phyloP scores from a whole-genome alignment of 345 rosid species.

The Eucalyptus melliodora region DNA sequence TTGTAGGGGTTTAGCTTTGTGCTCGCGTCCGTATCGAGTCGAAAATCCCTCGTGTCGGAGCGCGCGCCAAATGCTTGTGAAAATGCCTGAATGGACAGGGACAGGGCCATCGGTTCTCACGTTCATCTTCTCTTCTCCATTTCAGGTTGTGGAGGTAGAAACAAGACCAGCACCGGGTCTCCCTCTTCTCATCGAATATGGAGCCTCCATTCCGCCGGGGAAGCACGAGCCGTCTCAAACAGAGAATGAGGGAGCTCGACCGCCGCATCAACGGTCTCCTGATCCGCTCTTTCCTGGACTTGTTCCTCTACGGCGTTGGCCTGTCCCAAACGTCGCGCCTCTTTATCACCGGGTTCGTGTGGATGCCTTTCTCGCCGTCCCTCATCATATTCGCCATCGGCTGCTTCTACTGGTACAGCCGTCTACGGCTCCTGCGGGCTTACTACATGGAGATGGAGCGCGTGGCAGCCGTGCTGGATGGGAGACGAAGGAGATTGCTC shows the following conservation, averaged over 20 bases:
- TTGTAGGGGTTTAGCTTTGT: too few relatives aligned
- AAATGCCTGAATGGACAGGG: background rate
- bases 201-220: background rate
- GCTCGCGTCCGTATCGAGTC: too few relatives aligned
- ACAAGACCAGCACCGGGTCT: background rate
- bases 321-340: background rate
- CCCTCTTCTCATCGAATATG: background rate
- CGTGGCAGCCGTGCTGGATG: background rate
- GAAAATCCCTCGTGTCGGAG: too few relatives aligned
- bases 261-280: background rate
- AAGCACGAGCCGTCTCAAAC: background rate
- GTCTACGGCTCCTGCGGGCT: background rate
- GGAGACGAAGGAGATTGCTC: background rate
- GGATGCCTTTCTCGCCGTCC: background rate
- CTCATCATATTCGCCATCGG: background rate
- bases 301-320: background rate
- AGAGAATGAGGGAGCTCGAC: background rate
- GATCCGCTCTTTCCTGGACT: accelerated
- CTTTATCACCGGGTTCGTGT: background rate
- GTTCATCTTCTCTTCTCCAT: background rate
- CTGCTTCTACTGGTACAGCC: background rate
- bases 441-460: background rate
- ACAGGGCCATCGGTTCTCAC: background rate
- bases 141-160: background rate
- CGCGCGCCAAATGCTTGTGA: background rate